Conservation (phyloP, 345 rosid species). For the Cardamine chenopodiifolia region DNA sequence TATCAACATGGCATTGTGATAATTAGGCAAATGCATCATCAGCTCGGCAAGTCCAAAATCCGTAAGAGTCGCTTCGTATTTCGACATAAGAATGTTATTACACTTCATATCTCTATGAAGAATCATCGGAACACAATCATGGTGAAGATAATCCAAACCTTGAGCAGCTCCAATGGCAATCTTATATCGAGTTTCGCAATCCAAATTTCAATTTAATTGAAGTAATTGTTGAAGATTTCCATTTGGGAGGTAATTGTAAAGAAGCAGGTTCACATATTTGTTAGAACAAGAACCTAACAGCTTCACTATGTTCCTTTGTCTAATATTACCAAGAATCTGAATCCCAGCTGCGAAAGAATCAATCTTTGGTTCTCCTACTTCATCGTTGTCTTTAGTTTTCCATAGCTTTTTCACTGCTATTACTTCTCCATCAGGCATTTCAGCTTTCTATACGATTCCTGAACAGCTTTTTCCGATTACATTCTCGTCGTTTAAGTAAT, state of each 20-base stretch:
- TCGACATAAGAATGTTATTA: conserved; percentile 84
- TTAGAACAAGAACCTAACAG: conserved; percentile 89
- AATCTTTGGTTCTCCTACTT: conserved; percentile 49
- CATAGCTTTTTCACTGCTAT: conserved; percentile 92
- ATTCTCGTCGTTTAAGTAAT: conserved; percentile 78
- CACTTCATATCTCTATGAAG: conserved; percentile 92
- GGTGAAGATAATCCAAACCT: conserved; percentile 91
- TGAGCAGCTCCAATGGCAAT: conserved; percentile 92
- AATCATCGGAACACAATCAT: conserved; percentile 86
- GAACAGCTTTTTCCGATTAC: conserved; percentile 96
- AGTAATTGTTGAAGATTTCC: conserved; percentile 85
- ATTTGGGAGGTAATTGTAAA: conserved; percentile 79
- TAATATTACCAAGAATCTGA: conserved; percentile 87
- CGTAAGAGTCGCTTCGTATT: conserved; percentile 78
- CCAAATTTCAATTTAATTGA: conserved; percentile 66
- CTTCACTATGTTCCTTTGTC: conserved; percentile 86
- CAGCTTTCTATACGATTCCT: conserved; percentile 85
- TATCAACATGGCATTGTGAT: conserved; percentile 64
- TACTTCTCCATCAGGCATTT: conserved; percentile 74
- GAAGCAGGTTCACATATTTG: conserved; percentile 78
- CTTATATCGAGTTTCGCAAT: conserved; percentile 91
- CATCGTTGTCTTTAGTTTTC: conserved; percentile 66
- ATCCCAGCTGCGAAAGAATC: conserved; percentile 93
- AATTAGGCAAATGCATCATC: conserved; percentile 81
- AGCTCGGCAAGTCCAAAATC: conserved; percentile 90